Evolutionary conservation across 2,329 filamentous ascomycete genomes (phyloP).

Genomic region (Moelleriella libera): DNA sequence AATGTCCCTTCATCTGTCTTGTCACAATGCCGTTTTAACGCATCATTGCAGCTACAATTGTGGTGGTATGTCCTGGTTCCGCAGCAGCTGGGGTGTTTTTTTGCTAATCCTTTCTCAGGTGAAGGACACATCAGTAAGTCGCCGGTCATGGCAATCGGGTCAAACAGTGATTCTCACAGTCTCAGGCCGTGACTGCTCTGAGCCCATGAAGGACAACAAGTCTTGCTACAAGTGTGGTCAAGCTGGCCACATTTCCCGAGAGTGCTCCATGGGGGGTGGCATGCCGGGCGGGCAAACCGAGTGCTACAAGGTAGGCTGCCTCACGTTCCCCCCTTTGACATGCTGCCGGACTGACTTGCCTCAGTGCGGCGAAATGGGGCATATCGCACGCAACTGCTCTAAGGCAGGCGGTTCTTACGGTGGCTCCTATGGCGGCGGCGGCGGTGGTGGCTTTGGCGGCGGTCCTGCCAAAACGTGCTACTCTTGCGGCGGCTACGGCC

Average conservation of each 20-base stretch:
- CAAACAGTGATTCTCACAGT: neutral
- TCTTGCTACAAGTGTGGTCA: conserved; percentile 69
- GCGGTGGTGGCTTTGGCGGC: conserved; percentile 22
- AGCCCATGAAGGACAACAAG: conserved; percentile 76
- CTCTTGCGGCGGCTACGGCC: conserved; percentile 91
- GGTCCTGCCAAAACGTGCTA: conserved; percentile 78
- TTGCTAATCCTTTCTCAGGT: conserved; percentile 20
- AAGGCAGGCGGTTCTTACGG: conserved; percentile 39
- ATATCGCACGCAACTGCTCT: conserved; percentile 87
- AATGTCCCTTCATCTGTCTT: conserved; percentile 4
- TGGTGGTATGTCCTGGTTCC: conserved; percentile 41
- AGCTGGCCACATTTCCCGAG: conserved; percentile 81
- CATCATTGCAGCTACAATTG: conserved; percentile 57
- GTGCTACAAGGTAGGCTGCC: conserved; percentile 64
- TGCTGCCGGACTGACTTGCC: neutral
- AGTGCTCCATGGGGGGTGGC: conserved; percentile 49
- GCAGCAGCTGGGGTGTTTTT: neutral
- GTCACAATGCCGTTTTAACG: neutral
- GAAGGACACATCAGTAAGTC: conserved; percentile 60
- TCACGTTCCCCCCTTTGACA: neutral
- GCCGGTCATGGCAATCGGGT: neutral
- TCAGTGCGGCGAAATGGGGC: conserved; percentile 81
- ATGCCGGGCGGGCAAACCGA: conserved; percentile 43
- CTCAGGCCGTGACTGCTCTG: conserved; percentile 75
- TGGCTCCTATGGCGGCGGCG: conserved; percentile 23